A percentile compares a stretch with the other conserved stretches of the same genome.
These are phyloP conservation scores for Wilcoxina mikolae DNA, from an alignment of 495 filamentous ascomycete genomes.

Conservation along the genomic window DNA sequence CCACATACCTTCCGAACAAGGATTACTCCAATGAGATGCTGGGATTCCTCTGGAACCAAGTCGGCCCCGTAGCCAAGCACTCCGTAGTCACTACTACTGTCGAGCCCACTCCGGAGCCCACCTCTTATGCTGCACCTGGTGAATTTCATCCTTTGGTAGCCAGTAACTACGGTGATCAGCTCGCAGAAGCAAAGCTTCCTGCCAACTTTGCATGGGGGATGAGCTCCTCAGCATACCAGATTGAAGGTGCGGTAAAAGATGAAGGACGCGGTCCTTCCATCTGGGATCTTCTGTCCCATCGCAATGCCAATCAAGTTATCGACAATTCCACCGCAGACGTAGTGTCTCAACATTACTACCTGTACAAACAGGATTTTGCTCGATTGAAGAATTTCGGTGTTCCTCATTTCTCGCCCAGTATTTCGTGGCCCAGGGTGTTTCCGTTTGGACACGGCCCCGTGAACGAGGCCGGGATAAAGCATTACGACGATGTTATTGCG, in stretches of 20 bases:
- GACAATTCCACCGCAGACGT: constrained; percentile 35
- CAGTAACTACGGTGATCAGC: constrained; percentile 19
- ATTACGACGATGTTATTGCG: constrained; percentile 36
- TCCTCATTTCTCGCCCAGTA: constrained; percentile 32
- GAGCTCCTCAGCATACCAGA: constrained; percentile 30
- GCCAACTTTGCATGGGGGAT: constrained; percentile 25
- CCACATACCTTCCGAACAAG: constrained; percentile 27
- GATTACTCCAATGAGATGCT: constrained; percentile 34
- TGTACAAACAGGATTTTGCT: constrained; percentile 37
- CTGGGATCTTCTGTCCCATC: constrained; percentile 29
- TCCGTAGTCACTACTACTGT: constrained; percentile 33
- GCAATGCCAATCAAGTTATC: constrained; percentile 28
- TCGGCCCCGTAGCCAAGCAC: constrained; percentile 32
- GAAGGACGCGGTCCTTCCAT: constrained; percentile 28
- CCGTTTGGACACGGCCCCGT: constrained; percentile 34
- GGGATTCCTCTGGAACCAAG: constrained; percentile 34
- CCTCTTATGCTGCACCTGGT: constrained; percentile 28
- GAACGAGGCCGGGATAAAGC: constrained; percentile 31
- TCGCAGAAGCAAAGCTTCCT: constrained; percentile 24
- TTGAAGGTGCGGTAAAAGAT: constrained; percentile 27
- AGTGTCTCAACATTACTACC: constrained; percentile 32
- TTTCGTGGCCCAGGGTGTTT: constrained; percentile 35
- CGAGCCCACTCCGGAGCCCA: constrained; percentile 34
- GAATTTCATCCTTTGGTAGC: constrained; percentile 30
- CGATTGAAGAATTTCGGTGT: constrained; percentile 30